These are phyloP conservation scores for Teunomyces funiuensis DNA, from an alignment of 805 yeast species.

Conservation along the genomic window DNA sequence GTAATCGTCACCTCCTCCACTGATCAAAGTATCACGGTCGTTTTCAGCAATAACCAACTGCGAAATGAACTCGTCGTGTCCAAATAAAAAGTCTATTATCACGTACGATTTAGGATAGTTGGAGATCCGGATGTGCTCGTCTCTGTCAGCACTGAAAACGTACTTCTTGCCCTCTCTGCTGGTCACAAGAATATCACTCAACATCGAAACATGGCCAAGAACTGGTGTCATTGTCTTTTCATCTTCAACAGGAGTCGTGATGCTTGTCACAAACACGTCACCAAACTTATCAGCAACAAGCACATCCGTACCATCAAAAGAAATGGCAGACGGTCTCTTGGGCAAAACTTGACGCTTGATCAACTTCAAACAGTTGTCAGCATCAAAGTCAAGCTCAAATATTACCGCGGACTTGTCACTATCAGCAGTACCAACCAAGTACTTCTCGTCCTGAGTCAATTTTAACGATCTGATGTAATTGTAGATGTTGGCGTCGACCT, in stretches of 20 bases:
- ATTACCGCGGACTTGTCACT: conserved; percentile 79
- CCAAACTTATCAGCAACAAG: conserved; percentile 94
- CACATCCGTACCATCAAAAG: conserved; percentile 55
- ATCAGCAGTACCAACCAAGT: conserved; percentile 71
- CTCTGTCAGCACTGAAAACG: conserved; percentile 85
- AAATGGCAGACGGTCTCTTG: conserved; percentile 87
- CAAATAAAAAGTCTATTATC: conserved; percentile 81
- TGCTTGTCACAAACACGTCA: conserved; percentile 72
- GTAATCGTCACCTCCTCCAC: conserved; percentile 90
- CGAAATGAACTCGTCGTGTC: conserved; percentile 82
- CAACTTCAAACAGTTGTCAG: conserved; percentile 46
- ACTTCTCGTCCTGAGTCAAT: conserved; percentile 49
- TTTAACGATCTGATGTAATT: conserved; percentile 67
- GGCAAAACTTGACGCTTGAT: conserved; percentile 77
- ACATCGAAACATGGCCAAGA: conserved; percentile 95
- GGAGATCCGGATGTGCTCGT: conserved; percentile 89
- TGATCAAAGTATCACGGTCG: conserved; percentile 52
- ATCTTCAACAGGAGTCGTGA: conserved; percentile 37
- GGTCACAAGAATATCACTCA: conserved; percentile 66
- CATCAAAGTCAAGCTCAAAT: conserved; percentile 43
- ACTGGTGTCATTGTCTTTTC: conserved; percentile 59
- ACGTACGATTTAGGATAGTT: conserved; percentile 75
- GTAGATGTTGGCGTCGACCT: conserved; percentile 51
- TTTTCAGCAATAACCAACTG: conserved; percentile 56
- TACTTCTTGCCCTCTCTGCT: conserved; percentile 43